Conservation (phyloP, 2,329 filamentous ascomycete species). For the Colletotrichum gigasporum region DNA sequence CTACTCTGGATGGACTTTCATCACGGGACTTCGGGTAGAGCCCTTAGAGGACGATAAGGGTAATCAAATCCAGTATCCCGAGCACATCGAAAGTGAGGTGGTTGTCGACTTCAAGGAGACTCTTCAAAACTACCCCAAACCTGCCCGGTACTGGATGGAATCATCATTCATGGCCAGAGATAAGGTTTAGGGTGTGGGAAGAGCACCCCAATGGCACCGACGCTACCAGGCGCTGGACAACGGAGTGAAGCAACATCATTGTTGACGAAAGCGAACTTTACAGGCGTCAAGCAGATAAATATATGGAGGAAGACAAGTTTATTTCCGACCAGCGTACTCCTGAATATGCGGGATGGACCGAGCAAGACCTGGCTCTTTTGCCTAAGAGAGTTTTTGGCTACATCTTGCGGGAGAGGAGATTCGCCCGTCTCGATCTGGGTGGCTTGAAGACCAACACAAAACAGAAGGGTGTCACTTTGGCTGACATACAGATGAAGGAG, state of each 20-base stretch:
- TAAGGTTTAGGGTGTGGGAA: background rate
- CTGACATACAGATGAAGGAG: background rate
- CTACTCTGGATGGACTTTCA: constrained; percentile 4
- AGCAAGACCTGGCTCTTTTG: background rate
- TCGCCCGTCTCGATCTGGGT: background rate
- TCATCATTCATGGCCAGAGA: background rate
- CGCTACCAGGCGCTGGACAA: background rate
- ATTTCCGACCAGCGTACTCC: background rate
- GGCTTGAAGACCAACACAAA: background rate
- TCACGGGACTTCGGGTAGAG: background rate
- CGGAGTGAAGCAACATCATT: background rate
- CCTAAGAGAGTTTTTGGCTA: background rate
- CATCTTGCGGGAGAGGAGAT: background rate
- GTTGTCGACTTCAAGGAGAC: background rate
- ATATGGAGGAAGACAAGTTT: background rate
- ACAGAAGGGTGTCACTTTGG: background rate
- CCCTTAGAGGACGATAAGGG: background rate
- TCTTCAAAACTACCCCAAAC: background rate
- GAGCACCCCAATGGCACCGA: background rate
- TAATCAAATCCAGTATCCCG: accelerated
- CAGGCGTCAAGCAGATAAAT: background rate
- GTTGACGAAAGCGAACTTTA: background rate
- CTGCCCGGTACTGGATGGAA: background rate
- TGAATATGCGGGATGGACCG: background rate
- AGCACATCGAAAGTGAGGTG: background rate